Base-by-base conservation (phyloP, 2,329 filamentous ascomycete genomes). In the Aureobasidium sp. region DNA sequence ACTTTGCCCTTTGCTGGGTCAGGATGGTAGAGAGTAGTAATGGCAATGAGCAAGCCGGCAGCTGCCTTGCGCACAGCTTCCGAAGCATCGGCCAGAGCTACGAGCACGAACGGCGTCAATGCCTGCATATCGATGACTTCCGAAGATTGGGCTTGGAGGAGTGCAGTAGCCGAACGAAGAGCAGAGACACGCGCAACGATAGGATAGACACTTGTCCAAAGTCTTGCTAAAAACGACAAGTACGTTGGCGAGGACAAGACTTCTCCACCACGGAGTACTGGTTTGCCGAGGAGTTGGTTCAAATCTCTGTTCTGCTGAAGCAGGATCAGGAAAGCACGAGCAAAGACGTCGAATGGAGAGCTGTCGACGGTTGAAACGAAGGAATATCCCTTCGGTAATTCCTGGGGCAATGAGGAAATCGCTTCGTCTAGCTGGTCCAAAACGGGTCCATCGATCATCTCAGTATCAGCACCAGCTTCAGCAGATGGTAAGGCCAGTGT, bases 81-180 rank as follows among this genome's bases (percentile, higher is more conserved):
- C 1, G 89, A 89, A 5, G 85, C 77, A 72, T 97, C 93, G 27
- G 84, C 81, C 20, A 97, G 81, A 25, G 88, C 89, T 41, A 83
- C 79, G 49, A 97, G 77, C 36, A 87, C 79, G 74, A 96, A 97
- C 2, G 93, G 93, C n/a, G 96, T 71, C 20, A 97, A 73, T 12
- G 85, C 83, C 71, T 97, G 93, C 53, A 92, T 81, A 71, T 96
- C 89, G 8, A 83, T 70, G 22, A 77, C 77, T 25, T 70, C 73
- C 60, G 77, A 78, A 63, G 82, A 79, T 15, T 75, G 74, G 11
- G 75, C 73, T 59, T 83, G 82, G 20, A 91, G 72, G 29, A 80
- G 78, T 34, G 78, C 78, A 63, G 85, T 84, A 15, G 85, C 82
- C 69, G 85, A 80, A 44, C 86, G 84, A 53, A 96, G 75, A 12